phyloP scores from a whole-genome alignment of 73 alveolate species.

The Blepharisma stoltei region DNA sequence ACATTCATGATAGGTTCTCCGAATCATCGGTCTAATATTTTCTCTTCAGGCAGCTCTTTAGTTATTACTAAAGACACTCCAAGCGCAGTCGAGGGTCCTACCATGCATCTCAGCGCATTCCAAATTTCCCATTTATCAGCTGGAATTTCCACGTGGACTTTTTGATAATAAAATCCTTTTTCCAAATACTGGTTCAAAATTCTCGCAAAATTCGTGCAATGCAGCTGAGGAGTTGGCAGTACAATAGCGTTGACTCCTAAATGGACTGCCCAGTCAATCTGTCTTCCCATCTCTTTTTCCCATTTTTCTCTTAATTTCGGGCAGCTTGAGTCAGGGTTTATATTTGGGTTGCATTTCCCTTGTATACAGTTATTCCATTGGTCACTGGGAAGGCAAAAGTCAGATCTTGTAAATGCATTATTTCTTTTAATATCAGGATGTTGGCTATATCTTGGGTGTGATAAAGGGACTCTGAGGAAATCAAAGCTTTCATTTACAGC shows the following conservation, averaged over 20 bases:
- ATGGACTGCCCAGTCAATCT: constrained; percentile 49
- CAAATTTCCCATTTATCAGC: constrained; percentile 25
- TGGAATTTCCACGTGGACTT: constrained; percentile 32
- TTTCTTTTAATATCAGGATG: neutral
- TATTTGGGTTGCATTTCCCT: neutral
- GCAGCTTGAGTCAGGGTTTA: constrained; percentile 44
- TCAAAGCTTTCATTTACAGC: neutral
- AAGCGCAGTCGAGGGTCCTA: constrained; percentile 31
- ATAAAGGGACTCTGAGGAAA: constrained; percentile 18
- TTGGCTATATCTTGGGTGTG: neutral
- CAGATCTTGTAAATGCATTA: constrained; percentile 11
- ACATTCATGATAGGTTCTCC: constrained; percentile 46
- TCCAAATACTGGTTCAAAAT: constrained; percentile 34
- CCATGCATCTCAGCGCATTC: constrained; percentile 35
- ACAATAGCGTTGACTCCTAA: constrained; percentile 43
- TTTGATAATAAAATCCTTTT: constrained; percentile 40
- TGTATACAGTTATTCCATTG: constrained; percentile 29
- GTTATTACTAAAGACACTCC: constrained; percentile 33
- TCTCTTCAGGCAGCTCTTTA: constrained; percentile 37
- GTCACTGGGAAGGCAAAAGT: neutral
- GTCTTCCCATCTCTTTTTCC: constrained; percentile 45
- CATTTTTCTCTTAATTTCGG: constrained; percentile 53
- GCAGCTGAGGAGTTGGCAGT: constrained; percentile 36
- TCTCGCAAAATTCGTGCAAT: constrained; percentile 45
- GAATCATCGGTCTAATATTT: constrained; percentile 35